phyloP scores from a whole-genome alignment of 805 yeast genomes.

The Tanozyma kutaoensis region DNA sequence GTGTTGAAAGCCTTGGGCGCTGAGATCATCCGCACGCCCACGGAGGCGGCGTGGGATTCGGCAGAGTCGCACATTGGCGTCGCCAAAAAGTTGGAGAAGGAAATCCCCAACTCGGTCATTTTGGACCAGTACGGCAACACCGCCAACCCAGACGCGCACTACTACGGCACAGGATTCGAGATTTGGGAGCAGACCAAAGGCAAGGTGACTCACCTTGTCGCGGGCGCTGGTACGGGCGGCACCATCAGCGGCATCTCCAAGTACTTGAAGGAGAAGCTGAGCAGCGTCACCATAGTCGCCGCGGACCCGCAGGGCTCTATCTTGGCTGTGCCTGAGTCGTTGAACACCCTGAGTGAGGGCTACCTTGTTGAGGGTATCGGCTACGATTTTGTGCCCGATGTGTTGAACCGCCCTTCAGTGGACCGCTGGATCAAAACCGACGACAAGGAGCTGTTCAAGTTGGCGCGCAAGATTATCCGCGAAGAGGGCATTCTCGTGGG shows the following conservation, averaged over 20 bases:
- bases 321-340: conserved; percentile 63
- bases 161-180: conserved; percentile 73
- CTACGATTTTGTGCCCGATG: conserved; percentile 79
- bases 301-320: conserved; percentile 87
- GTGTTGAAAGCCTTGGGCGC: conserved; percentile 85
- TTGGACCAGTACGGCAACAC: conserved; percentile 72
- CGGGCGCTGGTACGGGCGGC: conserved; percentile 96
- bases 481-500: conserved; percentile 85
- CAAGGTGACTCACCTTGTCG: conserved; percentile 59
- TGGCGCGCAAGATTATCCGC: conserved; percentile 69
- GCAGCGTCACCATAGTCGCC: conserved; percentile 49
- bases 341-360: conserved; percentile 43
- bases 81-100: conserved; percentile 66
- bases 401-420: conserved; percentile 48
- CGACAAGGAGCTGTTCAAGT: conserved; percentile 64
- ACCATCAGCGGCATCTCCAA: conserved; percentile 87
- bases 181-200: conserved; percentile 73
- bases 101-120: conserved; percentile 74
- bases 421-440: conserved; percentile 82
- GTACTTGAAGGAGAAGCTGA: conserved; percentile 61
- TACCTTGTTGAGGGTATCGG: conserved; percentile 89
- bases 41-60: conserved; percentile 84
- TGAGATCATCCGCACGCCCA: conserved; percentile 82
- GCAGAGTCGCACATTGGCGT: conserved; percentile 89
- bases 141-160: conserved; percentile 77